A percentile compares a stretch with the other conserved stretches of the same genome.
Conservation (phyloP, 495 filamentous ascomycete species). For the Xylaria intraflava region DNA sequence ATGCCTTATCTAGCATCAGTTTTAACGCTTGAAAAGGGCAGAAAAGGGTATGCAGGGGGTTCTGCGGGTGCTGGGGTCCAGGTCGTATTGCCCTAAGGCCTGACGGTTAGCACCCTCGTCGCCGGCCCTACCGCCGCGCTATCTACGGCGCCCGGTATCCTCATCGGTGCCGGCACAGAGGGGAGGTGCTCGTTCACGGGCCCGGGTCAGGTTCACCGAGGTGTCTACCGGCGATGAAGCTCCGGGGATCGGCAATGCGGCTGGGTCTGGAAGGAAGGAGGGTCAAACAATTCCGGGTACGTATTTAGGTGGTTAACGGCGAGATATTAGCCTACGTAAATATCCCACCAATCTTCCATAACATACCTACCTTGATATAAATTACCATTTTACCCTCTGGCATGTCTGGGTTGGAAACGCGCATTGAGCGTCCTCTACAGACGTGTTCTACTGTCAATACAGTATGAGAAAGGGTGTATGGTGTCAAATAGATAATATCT, state of each 20-base stretch:
- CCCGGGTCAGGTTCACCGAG: conserved; percentile 31
- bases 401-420: no score
- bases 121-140: conserved; percentile 28
- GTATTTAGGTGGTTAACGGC: neutral
- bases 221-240: conserved; percentile 24
- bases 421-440: no score
- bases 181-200: conserved; percentile 32
- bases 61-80: conserved; percentile 31
- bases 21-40: no score
- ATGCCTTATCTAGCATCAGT: no score
- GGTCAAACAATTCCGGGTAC: neutral
- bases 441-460: no score
- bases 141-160: conserved; percentile 25
- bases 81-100: conserved; percentile 26
- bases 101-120: conserved; percentile 28
- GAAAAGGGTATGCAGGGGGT: conserved; percentile 28
- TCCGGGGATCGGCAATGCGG: conserved; percentile 23
- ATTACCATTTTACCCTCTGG: no score
- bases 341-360: neutral
- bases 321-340: neutral
- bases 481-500: no score
- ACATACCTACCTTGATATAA: no score
- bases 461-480: no score
- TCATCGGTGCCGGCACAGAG: conserved; percentile 29
- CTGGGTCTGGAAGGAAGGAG: conserved; percentile 21